phyloP scores from a whole-genome alignment of 345 rosid species.

The Rhodamnia argentea region DNA sequence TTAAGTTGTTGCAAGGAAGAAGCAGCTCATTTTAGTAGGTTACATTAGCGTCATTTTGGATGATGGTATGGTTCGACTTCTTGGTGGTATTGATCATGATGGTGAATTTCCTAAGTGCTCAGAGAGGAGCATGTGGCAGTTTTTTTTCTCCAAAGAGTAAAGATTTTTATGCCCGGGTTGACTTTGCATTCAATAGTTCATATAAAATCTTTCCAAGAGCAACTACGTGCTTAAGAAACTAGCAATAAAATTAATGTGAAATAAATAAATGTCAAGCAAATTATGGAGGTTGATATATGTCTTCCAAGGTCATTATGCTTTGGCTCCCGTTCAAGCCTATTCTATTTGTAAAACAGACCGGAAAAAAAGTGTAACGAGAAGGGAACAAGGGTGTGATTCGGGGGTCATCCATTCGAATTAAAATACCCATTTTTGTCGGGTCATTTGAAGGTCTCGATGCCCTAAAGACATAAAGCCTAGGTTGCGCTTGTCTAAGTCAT shows the following conservation, averaged over 20 bases:
- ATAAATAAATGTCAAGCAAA: neutral
- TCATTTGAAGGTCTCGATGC: slow-evolving; percentile 46
- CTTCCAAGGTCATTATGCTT: neutral
- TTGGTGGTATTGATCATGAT: neutral
- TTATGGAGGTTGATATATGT: neutral
- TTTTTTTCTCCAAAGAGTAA: neutral
- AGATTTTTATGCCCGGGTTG: neutral
- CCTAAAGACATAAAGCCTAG: neutral
- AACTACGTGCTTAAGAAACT: neutral
- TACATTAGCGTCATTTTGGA: neutral
- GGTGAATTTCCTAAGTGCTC: neutral
- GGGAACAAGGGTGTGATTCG: slow-evolving; percentile 4
- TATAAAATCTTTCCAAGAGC: neutral
- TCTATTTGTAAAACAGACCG: slow-evolving; percentile 12
- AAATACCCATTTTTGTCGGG: neutral
- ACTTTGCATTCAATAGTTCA: neutral
- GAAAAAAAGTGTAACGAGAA: slow-evolving; percentile 13
- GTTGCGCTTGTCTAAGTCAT: neutral
- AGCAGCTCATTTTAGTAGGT: neutral
- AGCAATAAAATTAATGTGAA: neutral
- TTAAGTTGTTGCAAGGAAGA: neutral
- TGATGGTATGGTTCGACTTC: neutral
- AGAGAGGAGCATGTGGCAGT: neutral
- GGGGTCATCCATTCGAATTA: neutral
- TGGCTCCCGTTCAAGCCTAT: neutral